Base-by-base conservation (phyloP, 2,329 filamentous ascomycete species). In the Cercospora sojina region DNA sequence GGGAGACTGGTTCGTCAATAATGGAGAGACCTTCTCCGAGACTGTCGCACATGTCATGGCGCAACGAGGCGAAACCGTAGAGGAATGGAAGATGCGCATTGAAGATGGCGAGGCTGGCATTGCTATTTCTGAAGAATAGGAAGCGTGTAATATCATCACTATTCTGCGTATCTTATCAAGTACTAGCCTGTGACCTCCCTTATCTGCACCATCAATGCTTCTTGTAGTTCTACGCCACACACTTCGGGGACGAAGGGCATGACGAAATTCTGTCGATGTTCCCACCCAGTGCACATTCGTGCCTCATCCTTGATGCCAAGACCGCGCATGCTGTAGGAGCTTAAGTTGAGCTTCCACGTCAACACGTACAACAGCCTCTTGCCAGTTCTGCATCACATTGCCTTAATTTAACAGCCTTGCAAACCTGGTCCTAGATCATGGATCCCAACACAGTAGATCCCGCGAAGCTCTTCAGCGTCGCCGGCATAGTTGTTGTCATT, bases 61-160 rank as follows among this genome's bases (percentile, higher is more conserved):
- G 62, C 84, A 88, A 75, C 75, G 87, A 8, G 85, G 85, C 0
- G 81, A 83, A 55, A 81, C 86, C 69, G 74, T 83, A 6, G 79
- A 78, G 35, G 83, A 82, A 53, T 74, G 97, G 87, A 75, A 88
- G 84, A 55, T 87, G 80, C 68, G 90, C 83, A 64, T 90, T 87
- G 75, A 88, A 86, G 74, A 90, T 83, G 66, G 96, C 81, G 80
- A 91, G 87, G 71, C 91, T 87, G 69, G 97, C 81, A 77, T 97
- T 67, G 80, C 77, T 64, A 23, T 79, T 6, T 49, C 62, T 29
- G 73, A 74, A 16, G 72, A 71, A 51, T 69, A 56, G 25, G 10
- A 27, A 56, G 25, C 16, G 3, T 56, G 16, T 49, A 25, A 27
- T 5, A 27, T 56, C 2, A 18, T 29, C 25, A 16, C 51, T 31